A percentile compares a stretch with the other conserved stretches of the same genome.
Conservation (phyloP, 2,329 filamentous ascomycete genomes). For the Talaromyces sp. region DNA sequence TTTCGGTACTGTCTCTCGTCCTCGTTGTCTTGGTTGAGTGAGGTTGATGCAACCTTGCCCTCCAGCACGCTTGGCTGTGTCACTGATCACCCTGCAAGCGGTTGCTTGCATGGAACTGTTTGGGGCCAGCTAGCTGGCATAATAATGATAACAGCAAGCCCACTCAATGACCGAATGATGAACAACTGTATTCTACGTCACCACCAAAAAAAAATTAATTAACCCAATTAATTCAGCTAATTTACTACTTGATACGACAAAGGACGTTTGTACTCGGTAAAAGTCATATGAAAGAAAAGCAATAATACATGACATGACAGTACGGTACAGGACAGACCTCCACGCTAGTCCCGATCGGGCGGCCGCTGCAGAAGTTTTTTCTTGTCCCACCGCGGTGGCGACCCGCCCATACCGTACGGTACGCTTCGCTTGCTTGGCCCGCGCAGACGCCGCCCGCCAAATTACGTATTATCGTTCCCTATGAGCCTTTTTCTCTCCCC, state of each 20-base stretch:
- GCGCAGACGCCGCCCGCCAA: not conserved
- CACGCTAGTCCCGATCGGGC: not conserved
- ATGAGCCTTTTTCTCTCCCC: not conserved
- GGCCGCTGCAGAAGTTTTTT: conserved; percentile 3
- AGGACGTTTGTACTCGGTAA: conserved; percentile 7
- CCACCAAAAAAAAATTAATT: no score
- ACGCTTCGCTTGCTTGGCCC: not conserved
- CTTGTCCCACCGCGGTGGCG: conserved; percentile 1
- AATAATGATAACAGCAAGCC: no score
- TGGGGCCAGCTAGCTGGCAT: not conserved
- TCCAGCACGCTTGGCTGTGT: not conserved
- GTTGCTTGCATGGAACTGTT: not conserved
- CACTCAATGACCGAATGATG: not conserved
- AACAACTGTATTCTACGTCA: no score
- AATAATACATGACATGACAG: not conserved
- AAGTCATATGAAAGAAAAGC: conserved; percentile 6
- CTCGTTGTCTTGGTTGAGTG: not conserved
- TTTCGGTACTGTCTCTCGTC: not conserved
- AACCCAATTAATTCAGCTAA: not conserved
- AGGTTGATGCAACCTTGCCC: not conserved
- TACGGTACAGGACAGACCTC: not conserved
- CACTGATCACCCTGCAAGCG: not conserved
- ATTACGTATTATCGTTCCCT: not conserved
- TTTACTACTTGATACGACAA: not conserved
- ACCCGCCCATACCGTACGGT: not conserved